phyloP scores from a whole-genome alignment of 1,284 basidiomycete species.

The Phenoliferia sp. region DNA sequence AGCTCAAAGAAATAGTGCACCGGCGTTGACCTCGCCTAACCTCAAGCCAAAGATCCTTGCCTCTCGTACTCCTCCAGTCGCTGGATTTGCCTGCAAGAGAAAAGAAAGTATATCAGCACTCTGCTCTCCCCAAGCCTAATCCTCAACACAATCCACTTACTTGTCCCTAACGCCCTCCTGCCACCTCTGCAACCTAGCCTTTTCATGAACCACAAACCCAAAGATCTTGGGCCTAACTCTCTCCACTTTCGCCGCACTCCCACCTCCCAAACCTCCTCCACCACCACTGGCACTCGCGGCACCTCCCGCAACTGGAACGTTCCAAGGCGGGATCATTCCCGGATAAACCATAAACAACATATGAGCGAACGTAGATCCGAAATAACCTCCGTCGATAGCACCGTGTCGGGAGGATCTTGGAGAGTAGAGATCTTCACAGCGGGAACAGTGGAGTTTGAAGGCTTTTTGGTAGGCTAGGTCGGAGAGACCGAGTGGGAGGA shows the following conservation, averaged over 20 bases:
- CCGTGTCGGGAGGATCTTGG: constrained; percentile 92
- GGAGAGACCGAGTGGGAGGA: constrained; percentile 89
- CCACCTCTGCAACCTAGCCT: constrained; percentile 87
- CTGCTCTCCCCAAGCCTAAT: too few species aligned
- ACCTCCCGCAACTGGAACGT: too few species aligned
- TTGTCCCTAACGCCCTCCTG: constrained; percentile 76
- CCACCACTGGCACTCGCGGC: constrained; percentile 43
- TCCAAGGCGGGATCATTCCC: constrained; percentile 77
- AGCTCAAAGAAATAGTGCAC: too few species aligned
- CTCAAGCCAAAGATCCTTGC: not conserved
- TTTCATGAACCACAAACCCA: constrained; percentile 89
- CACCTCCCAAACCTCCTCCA: constrained; percentile 51
- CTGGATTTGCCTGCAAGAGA: constrained; percentile 42
- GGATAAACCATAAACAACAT: constrained; percentile 94
- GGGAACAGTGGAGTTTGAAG: constrained; percentile 92
- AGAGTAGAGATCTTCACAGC: constrained; percentile 93
- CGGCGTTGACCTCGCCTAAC: too few species aligned
- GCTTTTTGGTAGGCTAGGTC: constrained; percentile 93
- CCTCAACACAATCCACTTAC: constrained; percentile 2
- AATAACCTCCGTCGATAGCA: constrained; percentile 92
- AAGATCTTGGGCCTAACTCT: constrained; percentile 85
- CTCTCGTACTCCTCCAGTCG: constrained; percentile 45
- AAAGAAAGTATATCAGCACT: not conserved
- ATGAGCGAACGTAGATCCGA: constrained; percentile 90
- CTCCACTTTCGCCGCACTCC: constrained; percentile 77